Conservation (phyloP, 2,329 filamentous ascomycete genomes). For the Bipolaris zeicola region DNA sequence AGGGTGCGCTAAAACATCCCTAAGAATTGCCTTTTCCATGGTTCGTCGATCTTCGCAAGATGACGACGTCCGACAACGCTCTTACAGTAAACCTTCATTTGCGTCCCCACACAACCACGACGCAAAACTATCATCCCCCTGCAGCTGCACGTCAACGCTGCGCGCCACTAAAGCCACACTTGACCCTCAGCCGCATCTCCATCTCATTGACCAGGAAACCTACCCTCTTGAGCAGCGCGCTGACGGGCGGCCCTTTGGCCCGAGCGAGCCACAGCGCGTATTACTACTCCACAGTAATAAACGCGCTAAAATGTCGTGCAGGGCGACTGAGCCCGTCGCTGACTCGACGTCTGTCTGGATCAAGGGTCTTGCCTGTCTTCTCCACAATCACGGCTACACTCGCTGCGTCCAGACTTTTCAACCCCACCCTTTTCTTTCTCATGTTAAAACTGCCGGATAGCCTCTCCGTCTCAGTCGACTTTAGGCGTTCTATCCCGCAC, state of each 20-base stretch:
- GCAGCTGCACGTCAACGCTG: conserved; percentile 11
- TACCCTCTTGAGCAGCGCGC: conserved; percentile 13
- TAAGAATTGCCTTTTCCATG: conserved; percentile 13
- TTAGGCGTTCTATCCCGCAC: conserved; percentile 11
- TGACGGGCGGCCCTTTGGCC: conserved; percentile 21
- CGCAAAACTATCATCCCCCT: not conserved
- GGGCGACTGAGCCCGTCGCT: conserved; percentile 23
- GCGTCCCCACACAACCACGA: not conserved
- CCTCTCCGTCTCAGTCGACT: conserved; percentile 4
- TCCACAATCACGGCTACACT: conserved; percentile 21
- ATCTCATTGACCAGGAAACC: conserved; percentile 10
- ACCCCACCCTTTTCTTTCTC: conserved; percentile 21
- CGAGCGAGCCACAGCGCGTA: conserved; percentile 22
- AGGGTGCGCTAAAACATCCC: conserved; percentile 3
- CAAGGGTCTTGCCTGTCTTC: conserved; percentile 28
- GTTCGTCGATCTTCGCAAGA: conserved; percentile 11
- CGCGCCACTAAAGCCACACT: not conserved
- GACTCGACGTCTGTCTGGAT: conserved; percentile 12
- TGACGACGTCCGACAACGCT: conserved; percentile 8
- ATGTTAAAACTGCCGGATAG: conserved; percentile 8
- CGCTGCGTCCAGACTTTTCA: conserved; percentile 19
- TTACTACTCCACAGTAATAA: conserved; percentile 24
- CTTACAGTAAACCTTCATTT: conserved; percentile 1
- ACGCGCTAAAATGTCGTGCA: conserved; percentile 34
- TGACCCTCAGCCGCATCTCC: conserved; percentile 5